Evolutionary conservation across 2,329 filamentous ascomycete genomes (phyloP).

Genomic region (Colletotrichum lini): DNA sequence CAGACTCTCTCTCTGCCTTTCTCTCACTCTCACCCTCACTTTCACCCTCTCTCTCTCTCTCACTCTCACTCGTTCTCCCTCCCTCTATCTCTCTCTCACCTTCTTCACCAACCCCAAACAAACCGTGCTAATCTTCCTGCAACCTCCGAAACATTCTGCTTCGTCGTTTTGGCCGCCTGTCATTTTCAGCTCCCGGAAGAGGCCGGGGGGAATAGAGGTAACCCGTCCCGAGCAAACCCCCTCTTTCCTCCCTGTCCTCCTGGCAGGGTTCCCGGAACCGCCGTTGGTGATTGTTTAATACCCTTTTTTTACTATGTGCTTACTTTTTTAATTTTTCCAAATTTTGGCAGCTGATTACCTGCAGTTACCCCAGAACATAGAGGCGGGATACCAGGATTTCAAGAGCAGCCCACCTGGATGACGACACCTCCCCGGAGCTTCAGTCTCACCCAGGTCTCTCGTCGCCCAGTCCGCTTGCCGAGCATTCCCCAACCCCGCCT

Average conservation of each 20-base stretch:
- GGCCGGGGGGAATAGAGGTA: background rate
- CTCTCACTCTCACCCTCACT: conserved; percentile 3
- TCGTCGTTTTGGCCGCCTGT: conserved; percentile 13
- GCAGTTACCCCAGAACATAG: conserved; percentile 19
- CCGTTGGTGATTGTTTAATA: conserved; percentile 12
- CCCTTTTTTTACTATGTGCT: background rate
- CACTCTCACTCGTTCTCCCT: too few species aligned
- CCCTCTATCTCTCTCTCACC: background rate
- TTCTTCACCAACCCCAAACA: conserved; percentile 20
- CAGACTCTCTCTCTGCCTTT: conserved; percentile 1
- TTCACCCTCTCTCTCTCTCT: background rate
- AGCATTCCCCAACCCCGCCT: conserved; percentile 9
- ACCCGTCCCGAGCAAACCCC: background rate
- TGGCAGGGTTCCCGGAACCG: conserved; percentile 1
- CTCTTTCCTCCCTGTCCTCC: background rate
- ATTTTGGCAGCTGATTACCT: conserved; percentile 6
- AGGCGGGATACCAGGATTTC: background rate
- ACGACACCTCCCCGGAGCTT: conserved; percentile 38
- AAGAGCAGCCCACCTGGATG: conserved; percentile 36
- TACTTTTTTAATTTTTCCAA: background rate
- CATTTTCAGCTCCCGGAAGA: conserved; percentile 7
- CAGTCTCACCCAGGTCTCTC: conserved; percentile 14
- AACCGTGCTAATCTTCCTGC: conserved; percentile 26
- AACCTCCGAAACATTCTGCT: conserved; percentile 19
- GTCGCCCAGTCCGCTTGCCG: conserved; percentile 10